phyloP scores from a whole-genome alignment of 2,329 filamentous ascomycete genomes.

The Mycosphaerella sp. region DNA sequence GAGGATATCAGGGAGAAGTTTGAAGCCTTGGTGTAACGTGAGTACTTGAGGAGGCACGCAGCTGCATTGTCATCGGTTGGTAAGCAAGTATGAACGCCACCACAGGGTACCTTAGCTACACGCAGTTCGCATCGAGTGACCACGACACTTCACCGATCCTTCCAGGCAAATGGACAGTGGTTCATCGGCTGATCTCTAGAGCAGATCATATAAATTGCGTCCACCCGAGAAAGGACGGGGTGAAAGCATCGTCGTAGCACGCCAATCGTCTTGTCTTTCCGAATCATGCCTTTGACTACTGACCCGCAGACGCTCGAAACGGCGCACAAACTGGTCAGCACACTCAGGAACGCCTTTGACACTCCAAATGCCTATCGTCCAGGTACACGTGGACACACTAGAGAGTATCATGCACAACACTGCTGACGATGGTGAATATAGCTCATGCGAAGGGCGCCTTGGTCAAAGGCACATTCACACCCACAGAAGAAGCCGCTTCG shows the following conservation, averaged over 20 bases:
- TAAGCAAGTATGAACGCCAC: slow-evolving; percentile 4
- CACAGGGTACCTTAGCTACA: not conserved
- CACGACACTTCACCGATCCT: not conserved
- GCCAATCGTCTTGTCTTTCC: not conserved
- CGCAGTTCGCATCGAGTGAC: not conserved
- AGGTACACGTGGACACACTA: slow-evolving; percentile 14
- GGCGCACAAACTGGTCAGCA: slow-evolving; percentile 21
- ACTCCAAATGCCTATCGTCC: slow-evolving; percentile 24
- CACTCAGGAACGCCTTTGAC: slow-evolving; percentile 23
- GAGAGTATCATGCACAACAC: not conserved
- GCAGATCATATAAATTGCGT: not conserved
- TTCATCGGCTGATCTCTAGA: not conserved
- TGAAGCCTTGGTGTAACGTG: slow-evolving; percentile 21
- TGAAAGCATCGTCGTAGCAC: not conserved
- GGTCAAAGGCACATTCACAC: slow-evolving; percentile 49
- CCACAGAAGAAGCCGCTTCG: slow-evolving; percentile 39
- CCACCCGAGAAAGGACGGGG: not conserved
- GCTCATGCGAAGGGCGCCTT: slow-evolving; percentile 52
- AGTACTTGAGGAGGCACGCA: not conserved
- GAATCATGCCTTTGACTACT: slow-evolving; percentile 25
- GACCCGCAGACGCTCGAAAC: slow-evolving; percentile 20
- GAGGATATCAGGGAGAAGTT: slow-evolving; percentile 43
- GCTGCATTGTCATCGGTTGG: slow-evolving; percentile 4
- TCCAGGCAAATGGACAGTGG: not conserved
- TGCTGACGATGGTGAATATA: slow-evolving; percentile 21